Evolutionary conservation across 192 early-diverging fungal species (phyloP), one percentile per base, ranked within the genome.

Genomic region (Coemansia javaensis): DNA sequence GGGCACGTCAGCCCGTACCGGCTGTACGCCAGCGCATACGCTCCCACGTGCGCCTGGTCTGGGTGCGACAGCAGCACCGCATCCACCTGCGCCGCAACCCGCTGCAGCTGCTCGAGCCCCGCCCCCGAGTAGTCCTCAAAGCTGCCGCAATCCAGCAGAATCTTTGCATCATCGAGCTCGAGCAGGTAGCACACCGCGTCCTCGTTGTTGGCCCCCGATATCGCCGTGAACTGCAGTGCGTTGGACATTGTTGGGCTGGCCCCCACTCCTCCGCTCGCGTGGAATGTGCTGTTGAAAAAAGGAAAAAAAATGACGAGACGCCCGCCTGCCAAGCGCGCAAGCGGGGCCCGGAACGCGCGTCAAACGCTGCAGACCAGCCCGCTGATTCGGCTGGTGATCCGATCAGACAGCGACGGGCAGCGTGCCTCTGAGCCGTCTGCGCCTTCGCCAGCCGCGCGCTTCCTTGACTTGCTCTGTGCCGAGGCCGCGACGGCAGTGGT

Each of bases 101-200:
- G 85, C 74, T 81, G 81, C 11, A 91, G 77, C 32, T 68, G 64
- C 31, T 51, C 59, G 16, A 94, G 66, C 23, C 80, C 81, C 16
- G 88, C 83, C 15, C 78, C 74, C 39, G 93, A 75, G 52, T 93
- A 89, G 30, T 59, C 63, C 57, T 87, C 87, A 39, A 81, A 81
- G 85, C 87, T 92, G 15, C 94, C 96, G 77, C 96, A 98, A 67
- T 98, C 96, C 15, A 98, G 77, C 30, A 98, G 59, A 35, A 98
- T 82, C 45, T 87, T 88, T n/a, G 87, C 89, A 58, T 91, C 89
- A 44, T 91, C 92, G 22, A 97, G 83, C 63, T 94, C 90, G 39
- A 98, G 75, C 51, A 98, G 53, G 58, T 95, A 97, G 60, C 92
- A 93, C 31, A 93, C 78, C 0, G 88, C 82, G 45, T 88, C 87